Evolutionary conservation across 148 eudicot species (phyloP).

Genomic region (Suaeda aralocaspica): DNA sequence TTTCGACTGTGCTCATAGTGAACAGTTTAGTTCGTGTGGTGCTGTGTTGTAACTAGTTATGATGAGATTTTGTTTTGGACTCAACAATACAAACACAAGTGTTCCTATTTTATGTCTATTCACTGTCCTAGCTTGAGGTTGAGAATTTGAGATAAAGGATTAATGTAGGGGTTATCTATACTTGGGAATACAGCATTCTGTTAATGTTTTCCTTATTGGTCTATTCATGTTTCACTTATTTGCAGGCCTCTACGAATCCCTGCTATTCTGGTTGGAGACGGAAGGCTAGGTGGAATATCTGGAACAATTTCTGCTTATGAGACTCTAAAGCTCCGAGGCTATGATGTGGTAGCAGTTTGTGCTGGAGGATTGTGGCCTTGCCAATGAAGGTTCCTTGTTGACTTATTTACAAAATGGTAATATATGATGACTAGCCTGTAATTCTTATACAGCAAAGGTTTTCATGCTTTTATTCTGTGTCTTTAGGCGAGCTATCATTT

Average conservation of each 20-base stretch:
- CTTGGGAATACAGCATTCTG: neutral
- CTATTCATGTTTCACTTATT: constrained; percentile 15
- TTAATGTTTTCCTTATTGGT: constrained; percentile 12
- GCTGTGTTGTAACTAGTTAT: too few species aligned
- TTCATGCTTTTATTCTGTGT: neutral
- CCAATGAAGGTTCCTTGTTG: constrained; percentile 58
- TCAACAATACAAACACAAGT: too few species aligned
- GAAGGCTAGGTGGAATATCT: constrained; percentile 90
- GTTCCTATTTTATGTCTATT: too few species aligned
- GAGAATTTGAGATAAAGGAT: neutral
- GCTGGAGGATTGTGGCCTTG: constrained; percentile 76
- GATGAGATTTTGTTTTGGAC: too few species aligned
- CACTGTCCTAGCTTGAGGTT: neutral
- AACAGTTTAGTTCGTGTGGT: neutral
- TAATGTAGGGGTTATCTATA: neutral
- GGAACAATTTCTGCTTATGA: constrained; percentile 91
- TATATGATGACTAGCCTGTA: neutral
- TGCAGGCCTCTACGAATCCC: constrained; percentile 86
- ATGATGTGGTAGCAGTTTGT: constrained; percentile 86
- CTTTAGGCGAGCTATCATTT: too few species aligned
- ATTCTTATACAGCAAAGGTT: too few species aligned
- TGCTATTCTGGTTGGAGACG: constrained; percentile 92
- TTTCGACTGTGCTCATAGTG: too few species aligned
- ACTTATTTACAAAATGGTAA: constrained; percentile 70
- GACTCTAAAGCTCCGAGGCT: constrained; percentile 84